Conservation (phyloP, 2,329 filamentous ascomycete species). For the Annulohypoxylon truncatum region DNA sequence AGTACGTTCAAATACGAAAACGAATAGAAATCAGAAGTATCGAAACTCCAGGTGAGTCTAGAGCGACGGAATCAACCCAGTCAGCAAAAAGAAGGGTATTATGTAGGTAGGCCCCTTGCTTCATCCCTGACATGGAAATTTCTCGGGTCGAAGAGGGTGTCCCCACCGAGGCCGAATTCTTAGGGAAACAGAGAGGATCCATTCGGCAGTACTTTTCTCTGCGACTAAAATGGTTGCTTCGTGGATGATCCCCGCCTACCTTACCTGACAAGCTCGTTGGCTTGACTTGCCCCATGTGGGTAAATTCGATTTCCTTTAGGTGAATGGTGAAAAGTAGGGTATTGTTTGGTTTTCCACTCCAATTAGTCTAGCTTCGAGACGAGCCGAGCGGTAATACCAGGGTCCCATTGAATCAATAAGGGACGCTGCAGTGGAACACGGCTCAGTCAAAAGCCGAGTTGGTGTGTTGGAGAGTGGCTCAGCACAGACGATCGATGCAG, state of each 20-base stretch:
- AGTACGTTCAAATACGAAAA: conserved; percentile 16
- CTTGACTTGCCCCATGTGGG: conserved; percentile 1
- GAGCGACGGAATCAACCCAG: neutral
- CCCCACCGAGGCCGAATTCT: neutral
- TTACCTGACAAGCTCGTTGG: neutral
- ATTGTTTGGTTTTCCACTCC: neutral
- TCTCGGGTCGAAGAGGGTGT: neutral
- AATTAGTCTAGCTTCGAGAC: conserved; percentile 2
- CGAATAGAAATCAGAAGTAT: neutral
- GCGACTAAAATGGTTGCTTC: neutral
- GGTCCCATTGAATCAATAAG: conserved; percentile 2
- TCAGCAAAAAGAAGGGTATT: neutral
- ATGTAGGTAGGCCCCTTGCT: neutral
- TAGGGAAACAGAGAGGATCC: neutral
- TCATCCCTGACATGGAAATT: neutral
- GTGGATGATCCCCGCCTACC: neutral
- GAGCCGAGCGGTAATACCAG: neutral
- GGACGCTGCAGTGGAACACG: conserved; percentile 1
- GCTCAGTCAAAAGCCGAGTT: neutral
- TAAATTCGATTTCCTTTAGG: neutral
- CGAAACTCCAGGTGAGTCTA: neutral
- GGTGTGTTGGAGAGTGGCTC: conserved; percentile 1
- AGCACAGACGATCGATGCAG: conserved; percentile 4
- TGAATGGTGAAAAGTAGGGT: neutral
- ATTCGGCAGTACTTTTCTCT: neutral